Evolutionary conservation across 1,284 basidiomycete species (phyloP), one percentile per base, ranked within the genome.

Genomic region (Boletus sp.): DNA sequence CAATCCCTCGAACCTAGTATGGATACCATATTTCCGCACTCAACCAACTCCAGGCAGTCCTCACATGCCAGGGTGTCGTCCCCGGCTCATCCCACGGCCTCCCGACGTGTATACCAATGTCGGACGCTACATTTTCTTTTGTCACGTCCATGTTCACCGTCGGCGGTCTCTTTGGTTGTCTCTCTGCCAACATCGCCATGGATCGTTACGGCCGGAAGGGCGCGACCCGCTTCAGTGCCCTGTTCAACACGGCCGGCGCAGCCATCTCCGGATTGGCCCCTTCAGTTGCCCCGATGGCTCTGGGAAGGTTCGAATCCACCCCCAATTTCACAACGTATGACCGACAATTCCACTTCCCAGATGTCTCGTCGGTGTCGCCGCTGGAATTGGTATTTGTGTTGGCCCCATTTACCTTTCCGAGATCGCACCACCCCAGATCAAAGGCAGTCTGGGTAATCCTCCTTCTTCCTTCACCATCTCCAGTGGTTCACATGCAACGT

Each of bases 21-120:
- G 89, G 89, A 23, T 92, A 88, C 71, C 94, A 96, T 73, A 90
- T 94, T 54, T 91, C 93, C 7, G 91, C 90, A 35, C 84, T 96
- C 61, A 96, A 96, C 73, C 93, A 94, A 74, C 89, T 95, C 47
- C 89, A 93, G 71, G 84, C 82, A 9, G 87, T 90, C 47, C 75
- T 95, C 60, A 93, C 89, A 11, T 96, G 94, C 66, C 77, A 68
- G 25, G 65, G 64, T 31, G 52, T 56, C 47, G 59, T 64, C 59
- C 67, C 70, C 44, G 31, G 44, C 46, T 8, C 62, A 67, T 33
- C 16, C 62, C 69, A 76, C 64, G 76, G 77, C n/a, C 72, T 87
- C 8, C 80, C 85, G 3, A 81, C 82, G 33, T 96, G 94, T 73
- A 87, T 95, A 44, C 84, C 85, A 19, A 91, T 96, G 87, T 83